phyloP scores from a whole-genome alignment of 2,329 filamentous ascomycete genomes.

The Lasiodiplodia hormozganensis region DNA sequence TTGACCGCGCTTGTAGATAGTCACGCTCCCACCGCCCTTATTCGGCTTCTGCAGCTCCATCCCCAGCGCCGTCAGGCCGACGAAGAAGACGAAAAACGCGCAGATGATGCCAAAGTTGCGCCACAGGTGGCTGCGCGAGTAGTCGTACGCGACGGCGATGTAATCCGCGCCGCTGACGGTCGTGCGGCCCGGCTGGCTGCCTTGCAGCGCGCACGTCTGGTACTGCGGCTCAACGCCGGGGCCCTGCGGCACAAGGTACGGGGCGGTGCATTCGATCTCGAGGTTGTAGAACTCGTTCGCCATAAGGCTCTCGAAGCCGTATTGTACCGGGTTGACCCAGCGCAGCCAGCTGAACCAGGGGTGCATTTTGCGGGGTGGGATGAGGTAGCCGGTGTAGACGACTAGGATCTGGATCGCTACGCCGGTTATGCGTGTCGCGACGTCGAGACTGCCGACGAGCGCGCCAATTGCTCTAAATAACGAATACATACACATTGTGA shows the following conservation, averaged over 20 bases:
- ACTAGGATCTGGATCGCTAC: constrained; percentile 49
- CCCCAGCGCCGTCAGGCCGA: constrained; percentile 52
- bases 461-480: constrained; percentile 49
- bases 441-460: constrained; percentile 44
- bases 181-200: constrained; percentile 60
- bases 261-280: constrained; percentile 61
- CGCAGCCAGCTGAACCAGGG: constrained; percentile 50
- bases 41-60: constrained; percentile 64
- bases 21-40: constrained; percentile 65
- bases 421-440: constrained; percentile 49
- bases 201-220: constrained; percentile 67
- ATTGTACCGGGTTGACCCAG: constrained; percentile 66
- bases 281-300: constrained; percentile 73
- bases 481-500: constrained; percentile 55
- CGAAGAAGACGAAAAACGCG: constrained; percentile 58
- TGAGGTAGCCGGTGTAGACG: constrained; percentile 50
- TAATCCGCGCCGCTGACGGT: constrained; percentile 63
- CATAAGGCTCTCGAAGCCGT: constrained; percentile 72
- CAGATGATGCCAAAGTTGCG: constrained; percentile 62
- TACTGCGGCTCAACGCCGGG: constrained; percentile 55
- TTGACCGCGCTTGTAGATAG: constrained; percentile 68
- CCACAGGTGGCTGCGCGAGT: constrained; percentile 66
- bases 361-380: constrained; percentile 49
- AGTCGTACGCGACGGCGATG: constrained; percentile 62
- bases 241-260: constrained; percentile 61